Conservation (phyloP, 1,284 basidiomycete genomes). For the Bondarzewia mesenterica region DNA sequence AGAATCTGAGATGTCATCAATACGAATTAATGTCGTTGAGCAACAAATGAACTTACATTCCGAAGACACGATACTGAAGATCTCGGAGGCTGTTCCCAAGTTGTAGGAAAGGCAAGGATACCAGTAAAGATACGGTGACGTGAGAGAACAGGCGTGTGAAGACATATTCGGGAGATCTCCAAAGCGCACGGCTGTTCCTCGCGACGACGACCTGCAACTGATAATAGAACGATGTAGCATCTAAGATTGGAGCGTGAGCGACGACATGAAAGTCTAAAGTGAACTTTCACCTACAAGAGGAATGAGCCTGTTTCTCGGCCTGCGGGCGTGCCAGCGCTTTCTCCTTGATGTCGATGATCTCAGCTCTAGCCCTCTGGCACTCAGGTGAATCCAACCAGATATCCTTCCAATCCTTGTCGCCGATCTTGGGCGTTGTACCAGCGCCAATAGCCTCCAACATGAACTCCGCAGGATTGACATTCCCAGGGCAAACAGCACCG, state of each 20-base stretch:
- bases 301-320: constrained; percentile 13
- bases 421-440: constrained; percentile 38
- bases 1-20: constrained; percentile 40
- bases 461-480: constrained; percentile 35
- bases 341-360: constrained; percentile 28
- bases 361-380: constrained; percentile 20
- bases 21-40: neutral
- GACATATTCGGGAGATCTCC: constrained; percentile 78
- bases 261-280: neutral
- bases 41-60: constrained; percentile 41
- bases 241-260: constrained; percentile 22
- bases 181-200: constrained; percentile 73
- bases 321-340: constrained; percentile 18
- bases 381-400: constrained; percentile 50
- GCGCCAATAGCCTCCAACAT: constrained; percentile 34
- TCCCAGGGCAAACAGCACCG: constrained; percentile 58
- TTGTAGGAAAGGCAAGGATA: constrained; percentile 81
- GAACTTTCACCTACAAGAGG: constrained; percentile 21
- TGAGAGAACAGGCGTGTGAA: constrained; percentile 80
- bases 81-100: constrained; percentile 60
- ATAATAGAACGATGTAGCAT: constrained; percentile 72
- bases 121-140: constrained; percentile 72
- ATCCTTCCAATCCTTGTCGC: constrained; percentile 55
- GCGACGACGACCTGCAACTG: constrained; percentile 72
- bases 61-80: constrained; percentile 82